Evolutionary conservation across 2,329 filamentous ascomycete species (phyloP).

Genomic region (Aspergillus pseudoterreus): DNA sequence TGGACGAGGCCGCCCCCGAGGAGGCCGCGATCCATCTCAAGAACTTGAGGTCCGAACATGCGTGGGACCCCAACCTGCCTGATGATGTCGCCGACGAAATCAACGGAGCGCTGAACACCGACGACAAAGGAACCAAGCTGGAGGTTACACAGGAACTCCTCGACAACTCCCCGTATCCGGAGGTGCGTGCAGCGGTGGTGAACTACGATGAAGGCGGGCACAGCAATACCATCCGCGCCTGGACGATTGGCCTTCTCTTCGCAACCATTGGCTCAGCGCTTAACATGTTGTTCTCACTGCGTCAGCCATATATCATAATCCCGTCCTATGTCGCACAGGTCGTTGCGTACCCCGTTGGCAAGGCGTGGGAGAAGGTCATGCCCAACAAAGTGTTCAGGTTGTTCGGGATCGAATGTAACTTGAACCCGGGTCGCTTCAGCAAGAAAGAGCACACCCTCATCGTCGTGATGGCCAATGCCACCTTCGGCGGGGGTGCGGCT

Average conservation of each 20-base stretch:
- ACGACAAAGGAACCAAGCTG: constrained; percentile 55
- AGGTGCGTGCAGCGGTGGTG: constrained; percentile 63
- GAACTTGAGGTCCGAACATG: constrained; percentile 58
- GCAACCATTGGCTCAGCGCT: constrained; percentile 60
- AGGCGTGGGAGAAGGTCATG: constrained; percentile 38
- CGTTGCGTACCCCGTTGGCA: constrained; percentile 54
- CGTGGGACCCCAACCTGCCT: constrained; percentile 64
- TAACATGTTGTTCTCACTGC: constrained; percentile 56
- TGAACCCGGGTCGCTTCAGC: constrained; percentile 45
- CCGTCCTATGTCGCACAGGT: constrained; percentile 62
- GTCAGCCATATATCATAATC: constrained; percentile 57
- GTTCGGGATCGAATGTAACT: constrained; percentile 36
- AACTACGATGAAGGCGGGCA: constrained; percentile 63
- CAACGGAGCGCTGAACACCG: constrained; percentile 53
- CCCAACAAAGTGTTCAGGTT: constrained; percentile 33
- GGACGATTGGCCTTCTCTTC: constrained; percentile 59
- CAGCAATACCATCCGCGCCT: constrained; percentile 63
- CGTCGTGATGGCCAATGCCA: constrained; percentile 60
- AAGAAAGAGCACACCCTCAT: constrained; percentile 47
- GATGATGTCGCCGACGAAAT: constrained; percentile 60
- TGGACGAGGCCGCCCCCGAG: constrained; percentile 10
- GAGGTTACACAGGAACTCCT: constrained; percentile 59
- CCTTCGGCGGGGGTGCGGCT: constrained; percentile 56
- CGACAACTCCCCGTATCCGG: constrained; percentile 65
- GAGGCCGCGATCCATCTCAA: constrained; percentile 41